These are phyloP conservation scores for Thecaphora thlaspeos DNA, from an alignment of 1,284 basidiomycete genomes.

Conservation along the genomic window DNA sequence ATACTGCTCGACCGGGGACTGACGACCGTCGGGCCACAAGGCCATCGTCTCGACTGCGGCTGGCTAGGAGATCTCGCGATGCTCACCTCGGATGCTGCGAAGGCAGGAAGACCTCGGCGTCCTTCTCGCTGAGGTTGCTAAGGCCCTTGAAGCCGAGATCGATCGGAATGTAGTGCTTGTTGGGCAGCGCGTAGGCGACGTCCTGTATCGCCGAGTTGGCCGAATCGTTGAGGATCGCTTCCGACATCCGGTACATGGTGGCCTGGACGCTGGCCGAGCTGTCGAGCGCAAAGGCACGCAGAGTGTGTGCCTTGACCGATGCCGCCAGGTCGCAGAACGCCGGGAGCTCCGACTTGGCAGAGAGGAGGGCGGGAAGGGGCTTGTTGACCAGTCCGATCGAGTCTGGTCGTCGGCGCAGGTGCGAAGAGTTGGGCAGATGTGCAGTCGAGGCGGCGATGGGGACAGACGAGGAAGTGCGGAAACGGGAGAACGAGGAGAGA, in stretches of 20 bases:
- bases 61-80: no score
- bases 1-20: no score
- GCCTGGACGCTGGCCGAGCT: constrained; percentile 91
- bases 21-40: no score
- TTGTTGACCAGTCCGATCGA: constrained; percentile 26
- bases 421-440: no score
- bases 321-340: constrained; percentile 60
- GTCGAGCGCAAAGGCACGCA: constrained; percentile 80
- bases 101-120: constrained; percentile 51
- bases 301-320: constrained; percentile 68
- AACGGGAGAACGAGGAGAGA: no score
- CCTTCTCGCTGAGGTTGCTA: constrained; percentile 44
- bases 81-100: constrained; percentile 33
- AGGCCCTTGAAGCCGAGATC: constrained; percentile 46
- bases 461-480: no score
- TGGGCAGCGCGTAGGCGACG: constrained; percentile 78
- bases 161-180: constrained; percentile 63
- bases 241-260: constrained; percentile 84
- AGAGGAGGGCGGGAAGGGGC: constrained; percentile 52
- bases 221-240: constrained; percentile 62
- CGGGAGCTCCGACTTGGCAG: constrained; percentile 34
- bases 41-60: no score
- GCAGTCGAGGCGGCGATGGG: no score
- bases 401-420: no score
- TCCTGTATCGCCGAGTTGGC: constrained; percentile 66